Evolutionary conservation across 176 grass and related monocot species (phyloP).

Genomic region (Rhynchospora tenuis): DNA sequence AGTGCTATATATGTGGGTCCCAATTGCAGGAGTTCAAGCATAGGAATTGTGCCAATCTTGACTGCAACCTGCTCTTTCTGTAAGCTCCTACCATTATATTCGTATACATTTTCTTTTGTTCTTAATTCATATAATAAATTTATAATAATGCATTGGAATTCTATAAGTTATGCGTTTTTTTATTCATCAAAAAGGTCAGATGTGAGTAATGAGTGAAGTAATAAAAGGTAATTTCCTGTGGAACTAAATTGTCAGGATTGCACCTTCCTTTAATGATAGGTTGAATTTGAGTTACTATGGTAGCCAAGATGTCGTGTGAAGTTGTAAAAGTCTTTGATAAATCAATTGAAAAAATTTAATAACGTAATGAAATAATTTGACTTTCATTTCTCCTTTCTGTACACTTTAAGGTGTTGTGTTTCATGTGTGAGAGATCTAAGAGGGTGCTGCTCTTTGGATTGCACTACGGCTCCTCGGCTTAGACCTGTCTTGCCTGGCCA

Average conservation of each 20-base stretch:
- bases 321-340: neutral
- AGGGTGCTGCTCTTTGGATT: slow-evolving; percentile 71
- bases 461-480: slow-evolving; percentile 52
- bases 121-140: neutral
- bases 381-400: neutral
- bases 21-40: slow-evolving; percentile 62
- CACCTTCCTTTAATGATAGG: neutral
- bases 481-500: slow-evolving; percentile 54
- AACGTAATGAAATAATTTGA: neutral
- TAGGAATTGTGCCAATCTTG: slow-evolving; percentile 83
- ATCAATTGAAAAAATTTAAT: neutral
- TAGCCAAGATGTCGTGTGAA: neutral
- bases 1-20: slow-evolving; percentile 64
- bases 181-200: neutral
- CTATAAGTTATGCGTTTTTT: neutral
- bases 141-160: neutral
- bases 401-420: slow-evolving; percentile 48
- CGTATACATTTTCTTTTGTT: slow-evolving; percentile 1
- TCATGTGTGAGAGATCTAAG: slow-evolving; percentile 52
- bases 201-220: neutral
- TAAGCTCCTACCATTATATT: slow-evolving; percentile 21
- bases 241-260: neutral
- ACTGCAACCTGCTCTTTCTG: slow-evolving; percentile 93
- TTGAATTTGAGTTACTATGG: too few species aligned
- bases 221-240: neutral